These are phyloP conservation scores for Rhytidiadelphus loreus DNA, from an alignment of 225 moss, liverwort and hornwort species.

Conservation along the genomic window DNA sequence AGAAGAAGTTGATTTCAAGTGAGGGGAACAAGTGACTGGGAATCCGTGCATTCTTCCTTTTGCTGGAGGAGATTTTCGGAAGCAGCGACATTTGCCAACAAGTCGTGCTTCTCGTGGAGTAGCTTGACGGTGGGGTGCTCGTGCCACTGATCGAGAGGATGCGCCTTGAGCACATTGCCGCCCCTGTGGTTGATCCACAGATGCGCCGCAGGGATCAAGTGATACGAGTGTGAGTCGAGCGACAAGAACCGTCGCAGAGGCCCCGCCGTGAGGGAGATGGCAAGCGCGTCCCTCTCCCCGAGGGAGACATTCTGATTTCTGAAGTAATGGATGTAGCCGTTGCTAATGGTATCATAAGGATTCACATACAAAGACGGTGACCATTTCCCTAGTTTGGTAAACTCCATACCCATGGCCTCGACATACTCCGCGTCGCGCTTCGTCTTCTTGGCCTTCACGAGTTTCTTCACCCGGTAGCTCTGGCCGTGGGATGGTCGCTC, in stretches of 20 bases:
- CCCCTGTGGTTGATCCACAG: conserved; percentile 12
- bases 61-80: background rate
- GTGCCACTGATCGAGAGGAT: conserved; percentile 17
- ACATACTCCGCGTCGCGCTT: background rate
- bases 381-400: background rate
- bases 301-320: background rate
- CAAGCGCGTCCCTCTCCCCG: background rate
- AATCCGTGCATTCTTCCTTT: background rate
- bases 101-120: background rate
- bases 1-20: background rate
- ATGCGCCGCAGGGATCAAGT: conserved; percentile 12
- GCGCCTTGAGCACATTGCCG: background rate
- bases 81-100: background rate
- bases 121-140: background rate
- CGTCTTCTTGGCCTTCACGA: background rate
- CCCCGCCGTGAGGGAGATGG: background rate
- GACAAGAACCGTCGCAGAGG: background rate
- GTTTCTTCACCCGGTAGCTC: background rate
- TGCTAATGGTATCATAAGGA: background rate
- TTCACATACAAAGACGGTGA: conserved; percentile 7
- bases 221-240: conserved; percentile 7
- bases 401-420: background rate
- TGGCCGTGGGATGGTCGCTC: background rate
- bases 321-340: conserved; percentile 20
- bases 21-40: background rate